These are phyloP conservation scores for Coniochaeta prunicola DNA, from an alignment of 2,329 filamentous ascomycete genomes.

Conservation along the genomic window DNA sequence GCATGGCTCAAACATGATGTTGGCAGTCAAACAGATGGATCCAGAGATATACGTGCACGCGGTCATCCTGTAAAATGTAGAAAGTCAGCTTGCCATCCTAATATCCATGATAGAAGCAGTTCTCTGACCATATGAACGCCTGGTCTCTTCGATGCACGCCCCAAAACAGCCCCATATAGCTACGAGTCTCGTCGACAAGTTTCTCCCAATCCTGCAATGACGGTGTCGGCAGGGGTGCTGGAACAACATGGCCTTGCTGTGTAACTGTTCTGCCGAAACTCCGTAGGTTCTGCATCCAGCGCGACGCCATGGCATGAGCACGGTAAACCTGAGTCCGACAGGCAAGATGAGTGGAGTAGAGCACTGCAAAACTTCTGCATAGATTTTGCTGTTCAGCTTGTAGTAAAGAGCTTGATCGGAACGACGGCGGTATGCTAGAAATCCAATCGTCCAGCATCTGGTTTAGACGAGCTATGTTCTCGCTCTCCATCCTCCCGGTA, in stretches of 20 bases:
- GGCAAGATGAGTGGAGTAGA: conserved; percentile 15
- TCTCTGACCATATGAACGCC: conserved; percentile 15
- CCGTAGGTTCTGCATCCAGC: not conserved
- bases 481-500: conserved; percentile 11
- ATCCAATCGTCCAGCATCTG: conserved; percentile 15
- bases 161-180: conserved; percentile 11
- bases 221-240: conserved; percentile 6
- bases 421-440: conserved; percentile 13
- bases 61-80: conserved; percentile 12
- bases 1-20: conserved; percentile 13
- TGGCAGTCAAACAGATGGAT: conserved; percentile 15
- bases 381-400: conserved; percentile 9
- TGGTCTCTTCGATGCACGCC: conserved; percentile 9
- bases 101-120: conserved; percentile 3
- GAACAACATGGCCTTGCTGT: not conserved
- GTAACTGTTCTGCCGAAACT: not conserved
- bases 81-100: conserved; percentile 6
- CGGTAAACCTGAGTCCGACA: conserved; percentile 15
- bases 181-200: conserved; percentile 14
- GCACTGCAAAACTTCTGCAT: conserved; percentile 11
- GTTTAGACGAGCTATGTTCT: conserved; percentile 8
- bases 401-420: conserved; percentile 9
- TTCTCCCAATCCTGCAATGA: conserved; percentile 14
- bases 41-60: conserved; percentile 15
- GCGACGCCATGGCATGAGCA: conserved; percentile 8